A percentile compares a stretch with the other conserved stretches of the same genome.
Evolutionary conservation across 352 stramenopile genomes (phyloP).

Genomic region (Hyphochytrium catenoides): DNA sequence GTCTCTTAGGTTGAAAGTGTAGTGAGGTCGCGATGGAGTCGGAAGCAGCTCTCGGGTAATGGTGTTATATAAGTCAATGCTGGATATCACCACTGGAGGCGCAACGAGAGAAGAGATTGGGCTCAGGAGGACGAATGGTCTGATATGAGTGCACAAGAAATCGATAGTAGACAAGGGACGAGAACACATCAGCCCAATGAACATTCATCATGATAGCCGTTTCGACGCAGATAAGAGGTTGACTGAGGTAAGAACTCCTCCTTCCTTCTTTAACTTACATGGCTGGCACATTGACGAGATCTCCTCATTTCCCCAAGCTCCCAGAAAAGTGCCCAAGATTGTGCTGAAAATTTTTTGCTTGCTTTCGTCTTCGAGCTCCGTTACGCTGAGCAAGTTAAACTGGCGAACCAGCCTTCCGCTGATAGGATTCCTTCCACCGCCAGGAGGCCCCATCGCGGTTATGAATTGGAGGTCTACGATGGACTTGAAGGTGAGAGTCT

Average conservation of each 20-base stretch:
- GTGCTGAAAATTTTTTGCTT: slow-evolving; percentile 55
- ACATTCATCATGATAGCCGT: too few species aligned
- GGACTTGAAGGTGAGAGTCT: slow-evolving; percentile 62
- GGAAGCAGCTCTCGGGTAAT: slow-evolving; percentile 46
- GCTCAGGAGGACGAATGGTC: too few species aligned
- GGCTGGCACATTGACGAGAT: too few species aligned
- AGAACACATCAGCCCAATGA: too few species aligned
- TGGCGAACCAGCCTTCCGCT: slow-evolving; percentile 43
- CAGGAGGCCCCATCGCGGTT: slow-evolving; percentile 48
- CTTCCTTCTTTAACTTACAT: too few species aligned
- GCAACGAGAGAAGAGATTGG: too few species aligned
- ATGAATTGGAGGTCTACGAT: slow-evolving; percentile 72
- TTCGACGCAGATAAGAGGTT: too few species aligned
- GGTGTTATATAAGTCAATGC: slow-evolving; percentile 55
- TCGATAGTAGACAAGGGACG: too few species aligned
- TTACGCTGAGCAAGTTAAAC: slow-evolving; percentile 62
- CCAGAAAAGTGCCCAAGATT: slow-evolving; percentile 40
- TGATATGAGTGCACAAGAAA: too few species aligned
- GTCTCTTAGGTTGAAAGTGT: slow-evolving; percentile 67
- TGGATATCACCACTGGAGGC: slow-evolving; percentile 29
- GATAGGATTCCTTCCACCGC: slow-evolving; percentile 45
- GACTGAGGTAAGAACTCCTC: too few species aligned
- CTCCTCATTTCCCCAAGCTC: too few species aligned
- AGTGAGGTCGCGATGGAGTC: slow-evolving; percentile 54
- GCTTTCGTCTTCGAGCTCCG: slow-evolving; percentile 49